These are phyloP conservation scores for Lepidium aucheri DNA, from an alignment of 345 rosid genomes.

Conservation along the genomic window DNA sequence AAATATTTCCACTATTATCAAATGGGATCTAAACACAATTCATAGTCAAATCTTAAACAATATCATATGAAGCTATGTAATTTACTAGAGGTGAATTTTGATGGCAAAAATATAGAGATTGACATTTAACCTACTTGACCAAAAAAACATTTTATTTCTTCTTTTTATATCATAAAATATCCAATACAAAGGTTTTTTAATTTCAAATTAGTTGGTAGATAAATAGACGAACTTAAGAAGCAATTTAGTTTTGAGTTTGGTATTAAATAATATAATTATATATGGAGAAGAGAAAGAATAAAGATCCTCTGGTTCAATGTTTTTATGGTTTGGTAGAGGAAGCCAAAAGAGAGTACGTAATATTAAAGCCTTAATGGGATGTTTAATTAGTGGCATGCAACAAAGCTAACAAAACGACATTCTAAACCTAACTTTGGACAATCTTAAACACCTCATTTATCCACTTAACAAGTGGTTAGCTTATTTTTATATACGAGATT, in stretches of 20 bases:
- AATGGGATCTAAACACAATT: too few relatives aligned
- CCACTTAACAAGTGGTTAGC: slow-evolving; percentile 7
- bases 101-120: too few relatives aligned
- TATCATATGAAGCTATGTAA: too few relatives aligned
- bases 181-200: not conserved
- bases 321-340: not conserved
- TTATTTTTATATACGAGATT: slow-evolving; percentile 2
- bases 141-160: too few relatives aligned
- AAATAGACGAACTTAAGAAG: not conserved
- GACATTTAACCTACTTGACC: too few relatives aligned
- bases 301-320: not conserved
- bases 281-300: not conserved
- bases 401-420: slow-evolving; percentile 9
- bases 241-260: not conserved
- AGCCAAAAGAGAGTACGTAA: not conserved
- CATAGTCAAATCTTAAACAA: too few relatives aligned
- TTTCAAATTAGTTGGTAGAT: not conserved
- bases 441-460: not conserved
- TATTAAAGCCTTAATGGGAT: not conserved
- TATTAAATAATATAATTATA: not conserved
- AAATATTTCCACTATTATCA: too few relatives aligned
- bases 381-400: not conserved
- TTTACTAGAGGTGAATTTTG: too few relatives aligned
- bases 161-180: not conserved
- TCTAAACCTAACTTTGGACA: not conserved